Conservation (phyloP, 768 basidiomycete genomes). For the Tricholoma terreum region DNA sequence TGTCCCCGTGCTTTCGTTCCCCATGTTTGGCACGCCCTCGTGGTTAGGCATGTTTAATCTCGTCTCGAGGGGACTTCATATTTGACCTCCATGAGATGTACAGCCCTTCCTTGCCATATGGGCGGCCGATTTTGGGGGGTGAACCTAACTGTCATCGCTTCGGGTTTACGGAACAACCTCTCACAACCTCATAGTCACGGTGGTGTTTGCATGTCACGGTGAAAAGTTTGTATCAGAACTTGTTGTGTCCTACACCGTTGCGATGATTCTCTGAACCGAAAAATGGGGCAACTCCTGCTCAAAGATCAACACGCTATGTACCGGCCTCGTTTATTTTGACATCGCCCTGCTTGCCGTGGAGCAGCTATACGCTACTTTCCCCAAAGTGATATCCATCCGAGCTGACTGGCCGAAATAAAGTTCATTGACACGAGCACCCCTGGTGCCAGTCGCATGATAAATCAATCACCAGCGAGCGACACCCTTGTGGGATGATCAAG, state of each 20-base stretch:
- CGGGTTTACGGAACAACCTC: too few relatives aligned
- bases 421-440: conserved; percentile 2
- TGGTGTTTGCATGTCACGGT: background rate
- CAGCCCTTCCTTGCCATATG: too few relatives aligned
- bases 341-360: conserved; percentile 7
- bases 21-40: too few relatives aligned
- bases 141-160: too few relatives aligned
- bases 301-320: conserved; percentile 1
- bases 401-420: background rate
- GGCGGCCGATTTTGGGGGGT: too few relatives aligned
- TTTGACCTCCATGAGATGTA: too few relatives aligned
- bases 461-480: conserved; percentile 1
- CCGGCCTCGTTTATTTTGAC: conserved; percentile 4
- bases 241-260: background rate
- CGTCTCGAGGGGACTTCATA: too few relatives aligned
- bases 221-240: background rate
- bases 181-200: too few relatives aligned
- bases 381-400: background rate
- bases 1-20: too few relatives aligned
- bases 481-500: conserved; percentile 2
- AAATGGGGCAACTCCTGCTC: conserved; percentile 2
- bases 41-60: too few relatives aligned
- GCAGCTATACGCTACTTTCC: conserved; percentile 1
- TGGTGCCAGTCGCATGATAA: background rate
- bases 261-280: conserved; percentile 6